Conservation (phyloP, 768 basidiomycete species). For the Boletus rubroflammeus region DNA sequence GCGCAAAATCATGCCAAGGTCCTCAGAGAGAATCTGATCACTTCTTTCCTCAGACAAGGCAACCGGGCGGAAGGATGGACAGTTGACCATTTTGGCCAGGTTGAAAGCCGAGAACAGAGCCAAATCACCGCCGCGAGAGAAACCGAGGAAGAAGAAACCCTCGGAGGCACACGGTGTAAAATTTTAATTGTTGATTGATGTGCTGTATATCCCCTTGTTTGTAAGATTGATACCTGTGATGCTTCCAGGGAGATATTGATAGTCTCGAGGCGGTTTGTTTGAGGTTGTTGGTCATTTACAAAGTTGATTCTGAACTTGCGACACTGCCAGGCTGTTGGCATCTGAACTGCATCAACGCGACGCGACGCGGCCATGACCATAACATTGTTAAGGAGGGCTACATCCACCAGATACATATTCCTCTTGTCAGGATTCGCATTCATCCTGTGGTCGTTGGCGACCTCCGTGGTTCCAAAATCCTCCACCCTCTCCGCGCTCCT, state of each 20-base stretch:
- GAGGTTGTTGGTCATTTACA: background rate
- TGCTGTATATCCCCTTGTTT: too few relatives aligned
- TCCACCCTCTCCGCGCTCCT: conserved; percentile 12
- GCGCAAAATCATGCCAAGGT: background rate
- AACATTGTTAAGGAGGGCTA: conserved; percentile 5
- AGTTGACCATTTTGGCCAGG: too few relatives aligned
- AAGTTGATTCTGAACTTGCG: background rate
- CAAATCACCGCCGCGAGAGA: too few relatives aligned
- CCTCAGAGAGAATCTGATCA: background rate
- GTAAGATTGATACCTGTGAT: too few relatives aligned
- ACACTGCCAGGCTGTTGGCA: background rate
- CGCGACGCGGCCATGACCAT: conserved; percentile 3
- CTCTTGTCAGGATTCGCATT: conserved; percentile 19
- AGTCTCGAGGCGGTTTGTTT: too few relatives aligned
- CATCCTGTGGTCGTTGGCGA: conserved; percentile 19
- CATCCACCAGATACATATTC: conserved; percentile 23
- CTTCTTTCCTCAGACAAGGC: background rate
- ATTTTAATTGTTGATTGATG: too few relatives aligned
- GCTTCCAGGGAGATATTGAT: too few relatives aligned
- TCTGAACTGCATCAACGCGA: background rate
- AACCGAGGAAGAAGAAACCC: too few relatives aligned
- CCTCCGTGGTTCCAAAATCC: conserved; percentile 6
- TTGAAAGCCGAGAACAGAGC: too few relatives aligned
- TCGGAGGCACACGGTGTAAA: too few relatives aligned
- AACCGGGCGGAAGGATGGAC: too few relatives aligned